Evolutionary conservation across 2,329 filamentous ascomycete genomes (phyloP).

Genomic region (Alternaria sp.): DNA sequence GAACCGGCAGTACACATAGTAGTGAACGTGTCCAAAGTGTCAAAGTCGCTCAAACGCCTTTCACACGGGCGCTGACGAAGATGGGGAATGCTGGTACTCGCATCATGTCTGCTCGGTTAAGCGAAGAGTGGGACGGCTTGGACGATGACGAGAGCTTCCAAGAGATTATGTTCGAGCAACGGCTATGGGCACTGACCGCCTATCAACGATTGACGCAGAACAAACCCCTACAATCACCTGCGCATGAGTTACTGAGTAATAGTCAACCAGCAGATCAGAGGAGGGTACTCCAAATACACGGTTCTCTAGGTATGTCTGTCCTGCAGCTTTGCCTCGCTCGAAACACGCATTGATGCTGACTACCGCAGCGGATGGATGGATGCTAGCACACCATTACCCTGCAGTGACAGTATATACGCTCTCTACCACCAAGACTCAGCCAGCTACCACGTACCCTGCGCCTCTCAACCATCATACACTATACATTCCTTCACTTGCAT

Average conservation of each 20-base stretch:
- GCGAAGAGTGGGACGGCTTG: conserved; percentile 37
- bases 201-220: conserved; percentile 37
- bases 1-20: conserved; percentile 28
- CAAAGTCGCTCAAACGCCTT: conserved; percentile 26
- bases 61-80: conserved; percentile 32
- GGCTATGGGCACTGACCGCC: conserved; percentile 36
- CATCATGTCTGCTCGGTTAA: conserved; percentile 32
- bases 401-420: conserved; percentile 32
- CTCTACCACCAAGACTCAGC: conserved; percentile 26
- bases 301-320: conserved; percentile 26
- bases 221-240: conserved; percentile 34
- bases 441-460: conserved; percentile 32
- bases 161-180: conserved; percentile 36
- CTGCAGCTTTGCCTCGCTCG: not conserved
- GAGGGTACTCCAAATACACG: conserved; percentile 33
- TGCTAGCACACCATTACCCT: conserved; percentile 34
- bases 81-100: conserved; percentile 34
- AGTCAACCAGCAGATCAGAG: conserved; percentile 30
- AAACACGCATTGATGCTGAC: conserved; percentile 2
- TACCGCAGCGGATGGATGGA: conserved; percentile 32
- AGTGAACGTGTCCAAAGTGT: conserved; percentile 17
- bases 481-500: conserved; percentile 29
- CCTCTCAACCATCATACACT: conserved; percentile 37
- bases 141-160: conserved; percentile 35
- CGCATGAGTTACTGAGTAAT: conserved; percentile 29